Percentiles rank a stretch among this genome's conserved stretches.
phyloP scores from a whole-genome alignment of 768 basidiomycete species.

The Dendrothele bispora region DNA sequence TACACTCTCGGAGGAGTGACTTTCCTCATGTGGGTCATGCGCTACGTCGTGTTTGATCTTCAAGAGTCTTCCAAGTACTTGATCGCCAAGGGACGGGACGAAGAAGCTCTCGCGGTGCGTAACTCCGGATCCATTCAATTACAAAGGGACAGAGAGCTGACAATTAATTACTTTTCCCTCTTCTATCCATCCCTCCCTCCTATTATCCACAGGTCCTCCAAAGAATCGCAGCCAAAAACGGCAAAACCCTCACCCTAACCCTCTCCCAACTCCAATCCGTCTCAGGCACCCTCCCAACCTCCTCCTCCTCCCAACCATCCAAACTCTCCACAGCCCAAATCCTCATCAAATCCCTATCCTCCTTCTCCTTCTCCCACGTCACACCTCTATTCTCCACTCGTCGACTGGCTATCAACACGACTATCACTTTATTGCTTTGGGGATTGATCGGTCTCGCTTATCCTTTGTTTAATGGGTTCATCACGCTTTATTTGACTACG shows the following conservation, averaged over 20 bases:
- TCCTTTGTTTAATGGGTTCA: slow-evolving; percentile 52
- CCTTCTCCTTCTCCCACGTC: slow-evolving; percentile 48
- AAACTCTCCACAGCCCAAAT: slow-evolving; percentile 25
- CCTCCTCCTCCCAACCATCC: slow-evolving; percentile 9
- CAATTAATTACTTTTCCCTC: neutral
- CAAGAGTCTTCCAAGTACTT: slow-evolving; percentile 66
- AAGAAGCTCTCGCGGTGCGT: slow-evolving; percentile 49
- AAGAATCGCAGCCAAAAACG: slow-evolving; percentile 48
- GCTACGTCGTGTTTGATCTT: slow-evolving; percentile 57
- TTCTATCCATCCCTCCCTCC: neutral
- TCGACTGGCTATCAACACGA: slow-evolving; percentile 44
- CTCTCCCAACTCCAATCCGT: slow-evolving; percentile 41
- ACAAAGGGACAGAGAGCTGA: no score
- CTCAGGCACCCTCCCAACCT: slow-evolving; percentile 17
- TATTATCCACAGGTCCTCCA: slow-evolving; percentile 48
- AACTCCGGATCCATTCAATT: neutral
- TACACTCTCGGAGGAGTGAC: slow-evolving; percentile 38
- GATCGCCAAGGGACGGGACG: slow-evolving; percentile 54
- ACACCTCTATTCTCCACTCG: slow-evolving; percentile 47
- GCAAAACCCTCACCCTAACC: slow-evolving; percentile 43
- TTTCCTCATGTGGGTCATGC: slow-evolving; percentile 51
- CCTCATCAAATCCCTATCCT: slow-evolving; percentile 33
- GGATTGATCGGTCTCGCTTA: slow-evolving; percentile 54
- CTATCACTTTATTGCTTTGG: slow-evolving; percentile 52
- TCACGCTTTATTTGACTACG: slow-evolving; percentile 46